Percentiles rank a stretch among this genome's conserved stretches.
Conservation (phyloP, 1,139 yeast species). For the Nadsonia starkeyi-henricii region DNA sequence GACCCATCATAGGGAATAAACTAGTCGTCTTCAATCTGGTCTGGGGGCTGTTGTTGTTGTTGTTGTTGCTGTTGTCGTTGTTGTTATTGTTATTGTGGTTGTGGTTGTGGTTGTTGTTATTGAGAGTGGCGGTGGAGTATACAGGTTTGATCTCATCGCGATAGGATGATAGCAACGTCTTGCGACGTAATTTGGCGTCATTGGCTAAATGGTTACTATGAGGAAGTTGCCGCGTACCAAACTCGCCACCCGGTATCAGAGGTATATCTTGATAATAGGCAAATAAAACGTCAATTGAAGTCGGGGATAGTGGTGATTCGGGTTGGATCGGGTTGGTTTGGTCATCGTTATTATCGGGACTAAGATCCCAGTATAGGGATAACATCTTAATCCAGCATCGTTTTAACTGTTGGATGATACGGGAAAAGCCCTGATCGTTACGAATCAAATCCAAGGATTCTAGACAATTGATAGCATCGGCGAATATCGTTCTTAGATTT, state of each 20-base stretch:
- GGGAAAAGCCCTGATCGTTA: slow-evolving; percentile 14
- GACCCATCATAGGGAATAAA: slow-evolving; percentile 11
- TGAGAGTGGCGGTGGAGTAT: background rate
- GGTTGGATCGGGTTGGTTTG: slow-evolving; percentile 13
- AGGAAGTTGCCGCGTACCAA: slow-evolving; percentile 1
- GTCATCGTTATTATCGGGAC: slow-evolving; percentile 1
- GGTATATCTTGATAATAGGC: slow-evolving; percentile 11
- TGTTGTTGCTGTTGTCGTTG: slow-evolving; percentile 10
- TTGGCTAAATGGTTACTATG: background rate
- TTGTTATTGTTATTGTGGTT: slow-evolving; percentile 7
- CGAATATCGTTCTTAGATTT: slow-evolving; percentile 20
- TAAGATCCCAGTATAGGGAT: slow-evolving; percentile 23
- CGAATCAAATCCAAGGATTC: slow-evolving; percentile 18
- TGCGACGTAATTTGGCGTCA: slow-evolving; percentile 15
- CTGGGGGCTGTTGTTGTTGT: slow-evolving; percentile 3
- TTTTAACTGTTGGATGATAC: slow-evolving; percentile 24
- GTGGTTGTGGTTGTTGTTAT: slow-evolving; percentile 8
- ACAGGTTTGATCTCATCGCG: slow-evolving; percentile 19
- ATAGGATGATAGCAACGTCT: slow-evolving; percentile 18
- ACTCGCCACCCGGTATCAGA: slow-evolving; percentile 3
- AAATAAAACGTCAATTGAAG: slow-evolving; percentile 7
- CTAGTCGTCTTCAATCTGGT: slow-evolving; percentile 4
- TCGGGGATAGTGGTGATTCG: slow-evolving; percentile 1
- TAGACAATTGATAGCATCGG: slow-evolving; percentile 18
- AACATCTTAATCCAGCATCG: slow-evolving; percentile 24